Conservation (phyloP, 2,329 filamentous ascomycete species). For the Aspergillus fischeri region DNA sequence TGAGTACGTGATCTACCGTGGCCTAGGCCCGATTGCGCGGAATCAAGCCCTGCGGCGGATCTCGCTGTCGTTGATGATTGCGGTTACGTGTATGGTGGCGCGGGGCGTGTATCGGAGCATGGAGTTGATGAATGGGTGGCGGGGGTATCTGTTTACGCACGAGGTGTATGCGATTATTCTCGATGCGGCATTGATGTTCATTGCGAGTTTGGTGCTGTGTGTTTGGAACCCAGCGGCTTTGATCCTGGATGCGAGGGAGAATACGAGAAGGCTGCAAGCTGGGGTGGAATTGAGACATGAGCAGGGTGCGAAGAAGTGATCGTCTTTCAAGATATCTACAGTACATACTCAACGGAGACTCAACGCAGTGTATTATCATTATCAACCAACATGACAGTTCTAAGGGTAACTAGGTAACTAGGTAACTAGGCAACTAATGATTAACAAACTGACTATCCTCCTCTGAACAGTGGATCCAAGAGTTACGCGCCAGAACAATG, state of each 20-base stretch:
- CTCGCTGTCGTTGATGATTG: slow-evolving; percentile 18
- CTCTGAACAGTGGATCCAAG: too few relatives aligned
- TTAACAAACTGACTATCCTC: too few relatives aligned
- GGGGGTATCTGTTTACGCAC: slow-evolving; percentile 23
- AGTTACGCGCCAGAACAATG: too few relatives aligned
- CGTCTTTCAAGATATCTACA: too few relatives aligned
- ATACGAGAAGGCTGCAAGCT: neutral
- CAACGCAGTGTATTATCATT: too few relatives aligned
- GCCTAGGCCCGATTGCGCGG: slow-evolving; percentile 35
- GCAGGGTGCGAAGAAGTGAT: too few relatives aligned
- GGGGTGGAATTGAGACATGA: too few relatives aligned
- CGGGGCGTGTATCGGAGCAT: slow-evolving; percentile 42
- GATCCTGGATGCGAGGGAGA: neutral
- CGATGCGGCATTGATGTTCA: slow-evolving; percentile 27
- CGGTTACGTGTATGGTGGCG: slow-evolving; percentile 34
- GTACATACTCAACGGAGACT: too few relatives aligned
- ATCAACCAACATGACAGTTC: too few relatives aligned
- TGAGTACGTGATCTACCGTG: neutral
- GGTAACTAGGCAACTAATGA: too few relatives aligned
- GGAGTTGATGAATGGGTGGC: slow-evolving; percentile 43
- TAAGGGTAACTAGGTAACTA: too few relatives aligned
- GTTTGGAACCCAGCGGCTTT: neutral
- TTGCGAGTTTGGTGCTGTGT: slow-evolving; percentile 2
- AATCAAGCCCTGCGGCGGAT: slow-evolving; percentile 30
- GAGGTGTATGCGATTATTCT: slow-evolving; percentile 30